A percentile compares a stretch with the other conserved stretches of the same genome.
Conservation (phyloP, 306 rosid species). For the Malus sylvestris region DNA sequence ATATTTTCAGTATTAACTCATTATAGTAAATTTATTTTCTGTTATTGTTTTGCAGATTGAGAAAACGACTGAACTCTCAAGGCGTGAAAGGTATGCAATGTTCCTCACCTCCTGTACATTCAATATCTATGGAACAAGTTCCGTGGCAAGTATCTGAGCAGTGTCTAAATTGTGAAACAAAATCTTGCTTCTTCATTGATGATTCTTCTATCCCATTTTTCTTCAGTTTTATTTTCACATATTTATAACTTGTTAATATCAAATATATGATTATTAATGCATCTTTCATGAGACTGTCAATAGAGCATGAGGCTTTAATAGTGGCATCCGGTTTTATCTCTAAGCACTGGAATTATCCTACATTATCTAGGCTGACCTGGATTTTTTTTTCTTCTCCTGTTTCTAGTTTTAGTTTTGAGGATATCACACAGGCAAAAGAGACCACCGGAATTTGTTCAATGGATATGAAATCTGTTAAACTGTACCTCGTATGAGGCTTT, state of each 20-base stretch:
- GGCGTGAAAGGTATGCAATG: conserved; percentile 81
- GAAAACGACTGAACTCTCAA: conserved; percentile 87
- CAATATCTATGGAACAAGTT: neutral
- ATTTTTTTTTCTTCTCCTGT: neutral
- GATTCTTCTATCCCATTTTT: neutral
- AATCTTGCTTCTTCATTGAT: neutral
- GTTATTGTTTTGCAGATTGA: conserved; percentile 41
- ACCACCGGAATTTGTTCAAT: neutral
- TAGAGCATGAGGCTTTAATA: neutral
- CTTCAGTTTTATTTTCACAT: neutral
- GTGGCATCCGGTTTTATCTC: neutral
- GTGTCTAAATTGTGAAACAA: neutral
- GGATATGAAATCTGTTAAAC: neutral
- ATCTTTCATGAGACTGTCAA: too few relatives aligned
- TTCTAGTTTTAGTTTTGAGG: neutral
- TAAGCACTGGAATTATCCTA: neutral
- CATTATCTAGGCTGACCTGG: neutral
- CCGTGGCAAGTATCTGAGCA: neutral
- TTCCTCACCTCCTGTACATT: neutral
- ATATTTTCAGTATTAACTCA: neutral
- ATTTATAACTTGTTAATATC: neutral
- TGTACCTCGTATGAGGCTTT: neutral
- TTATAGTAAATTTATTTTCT: neutral
- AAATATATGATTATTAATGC: neutral
- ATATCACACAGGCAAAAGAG: neutral